Evolutionary conservation across 176 grass and related monocot genomes (phyloP), one percentile per base, ranked within the genome.

Genomic region (Raddia distichophylla): DNA sequence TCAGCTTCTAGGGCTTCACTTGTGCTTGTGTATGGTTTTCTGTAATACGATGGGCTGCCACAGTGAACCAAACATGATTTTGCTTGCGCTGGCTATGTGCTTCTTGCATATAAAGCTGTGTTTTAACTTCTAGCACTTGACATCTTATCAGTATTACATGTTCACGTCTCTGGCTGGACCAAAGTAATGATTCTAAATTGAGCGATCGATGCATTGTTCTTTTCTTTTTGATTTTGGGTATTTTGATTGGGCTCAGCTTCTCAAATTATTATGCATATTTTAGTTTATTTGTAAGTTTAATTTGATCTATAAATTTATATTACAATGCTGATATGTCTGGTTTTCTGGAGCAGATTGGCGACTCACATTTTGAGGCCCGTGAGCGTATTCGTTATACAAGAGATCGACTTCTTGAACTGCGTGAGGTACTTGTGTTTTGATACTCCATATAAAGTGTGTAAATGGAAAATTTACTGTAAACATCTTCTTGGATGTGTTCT

Each of bases 361-460:
- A 95, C 55, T 83, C 82, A 58, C 83, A 94, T 60, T 93, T 86
- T 56, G 93, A 95, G 75, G 61, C 82, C 7, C 93, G 79, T 1
- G 93, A 93, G 33, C 91, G 79, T 53, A 55, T 93, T 63, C 71
- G 79, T 69, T 95, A 99, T 74, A 87, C 96, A 88, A 99, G 89
- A 69, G 92, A 99, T 44, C 86, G 88, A 84, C 93, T 99, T 91
- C 82, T 99, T 11, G 84, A 95, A 32, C 69, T 99, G 19, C 91
- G 69, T 22, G 85, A 93, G 93, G 96, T 99, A 92, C 52, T 37
- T 66, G 49, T 13, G 11, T 10, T 72, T 2, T 72, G 52, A 48
- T 74, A 46, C 46, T 67, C 74, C 27, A 44, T 42, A 32, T 52
- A 40, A 47, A 52, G 27, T 89, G 76, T 72, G 43, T 82, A 17